Base-by-base conservation (phyloP, 257 asterid species). In the Thymus mandschuricus region DNA sequence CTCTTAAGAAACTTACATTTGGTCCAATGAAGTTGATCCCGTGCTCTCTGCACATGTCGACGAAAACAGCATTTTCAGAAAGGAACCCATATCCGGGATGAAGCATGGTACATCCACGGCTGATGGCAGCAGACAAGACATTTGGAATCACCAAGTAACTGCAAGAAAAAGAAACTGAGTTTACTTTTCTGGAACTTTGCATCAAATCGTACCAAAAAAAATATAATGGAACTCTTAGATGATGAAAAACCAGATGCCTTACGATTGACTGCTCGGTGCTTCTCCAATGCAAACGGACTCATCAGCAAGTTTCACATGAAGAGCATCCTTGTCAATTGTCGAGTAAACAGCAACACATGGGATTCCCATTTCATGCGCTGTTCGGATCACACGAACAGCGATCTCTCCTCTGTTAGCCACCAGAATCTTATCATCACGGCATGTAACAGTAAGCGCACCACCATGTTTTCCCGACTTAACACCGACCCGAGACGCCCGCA, bases 41-140 rank as follows among this genome's bases (percentile, higher is more conserved):
- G 45, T 89, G 99, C 62, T 81, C 96, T 75, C 81, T 81, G 92
- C 99, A 94, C 98, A 94, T 91, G 79, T 88, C 95, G 51, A 94
- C 99, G 81, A 94, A 94, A 72, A 29, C 82, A 54, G 99, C 99
- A 91, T 94, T 94, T 87, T 94, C 99, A 64, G 99, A 74, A 58
- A 94, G 97, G 81, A 94, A 94, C 64, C 99, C 99, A 80, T 94
- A 94, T 78, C 99, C 99, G 64, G 99, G 99, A 88, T 94, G 99
- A 73, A 95, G 88, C 99, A 95, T 95, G 10, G 98, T 89, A 79
- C 99, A 95, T 54, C 88, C 87, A 54, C 87, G 95, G 84, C 92
- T 84, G 62, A 86, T 77, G 70, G 99, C 99, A 73, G 98, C 99
- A 69, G 99, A 85, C 77, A 95, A 77, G 79, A 95, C 98, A 87